Percentiles rank a stretch among this genome's conserved stretches.
Evolutionary conservation across 805 yeast genomes (phyloP).

Genomic region (Candida taoyuanica): DNA sequence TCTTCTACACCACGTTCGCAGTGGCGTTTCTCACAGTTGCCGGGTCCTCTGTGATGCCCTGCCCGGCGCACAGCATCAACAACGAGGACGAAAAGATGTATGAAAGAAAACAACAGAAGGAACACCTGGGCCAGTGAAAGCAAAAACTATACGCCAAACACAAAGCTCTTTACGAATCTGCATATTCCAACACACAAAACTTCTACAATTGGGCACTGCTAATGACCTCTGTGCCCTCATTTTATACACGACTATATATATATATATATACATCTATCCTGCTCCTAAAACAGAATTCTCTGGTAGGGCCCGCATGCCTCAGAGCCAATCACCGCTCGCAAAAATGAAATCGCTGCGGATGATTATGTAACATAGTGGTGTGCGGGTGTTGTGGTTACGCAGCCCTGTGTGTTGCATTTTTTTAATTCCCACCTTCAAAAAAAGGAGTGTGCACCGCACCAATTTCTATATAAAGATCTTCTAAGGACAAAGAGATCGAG

Average conservation of each 20-base stretch:
- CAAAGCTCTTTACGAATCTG: slow-evolving; percentile 1
- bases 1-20: slow-evolving; percentile 57
- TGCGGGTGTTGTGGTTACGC: neutral
- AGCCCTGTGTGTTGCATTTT: neutral
- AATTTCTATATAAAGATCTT: no score
- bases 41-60: slow-evolving; percentile 37
- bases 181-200: no score
- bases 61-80: slow-evolving; percentile 39
- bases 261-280: neutral
- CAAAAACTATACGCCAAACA: slow-evolving; percentile 3
- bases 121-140: slow-evolving; percentile 4
- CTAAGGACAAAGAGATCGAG: no score
- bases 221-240: neutral
- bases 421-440: no score
- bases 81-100: slow-evolving; percentile 34
- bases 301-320: neutral
- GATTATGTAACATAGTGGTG: neutral
- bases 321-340: slow-evolving; percentile 11
- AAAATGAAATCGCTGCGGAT: slow-evolving; percentile 1
- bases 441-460: no score
- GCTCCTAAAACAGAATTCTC: no score
- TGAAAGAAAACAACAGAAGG: slow-evolving; percentile 13
- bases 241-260: neutral
- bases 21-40: slow-evolving; percentile 49
- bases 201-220: slow-evolving; percentile 2